Conservation (phyloP, 2,329 filamentous ascomycete genomes). For the Calonectria pseudoreteaudii region DNA sequence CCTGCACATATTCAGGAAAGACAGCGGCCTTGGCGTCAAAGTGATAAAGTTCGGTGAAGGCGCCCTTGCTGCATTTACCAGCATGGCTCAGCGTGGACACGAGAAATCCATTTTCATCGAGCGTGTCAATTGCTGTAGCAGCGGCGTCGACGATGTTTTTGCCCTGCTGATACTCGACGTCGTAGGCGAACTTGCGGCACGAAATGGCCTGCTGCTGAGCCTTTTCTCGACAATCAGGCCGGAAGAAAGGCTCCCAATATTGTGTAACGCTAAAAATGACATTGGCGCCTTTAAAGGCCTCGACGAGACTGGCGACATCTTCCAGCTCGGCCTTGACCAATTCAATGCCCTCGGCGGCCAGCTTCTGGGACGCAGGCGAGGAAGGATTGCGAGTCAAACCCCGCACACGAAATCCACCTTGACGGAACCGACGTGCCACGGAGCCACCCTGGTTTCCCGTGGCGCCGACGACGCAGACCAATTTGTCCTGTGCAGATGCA, state of each 20-base stretch:
- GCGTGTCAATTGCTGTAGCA: slow-evolving; percentile 50
- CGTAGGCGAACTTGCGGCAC: slow-evolving; percentile 58
- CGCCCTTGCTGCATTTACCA: slow-evolving; percentile 57
- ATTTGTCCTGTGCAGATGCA: slow-evolving; percentile 40
- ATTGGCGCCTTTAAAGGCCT: slow-evolving; percentile 58
- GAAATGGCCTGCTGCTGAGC: slow-evolving; percentile 53
- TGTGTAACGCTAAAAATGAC: slow-evolving; percentile 67
- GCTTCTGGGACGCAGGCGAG: slow-evolving; percentile 53
- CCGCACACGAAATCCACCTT: slow-evolving; percentile 57
- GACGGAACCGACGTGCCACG: slow-evolving; percentile 60
- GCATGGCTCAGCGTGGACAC: slow-evolving; percentile 65
- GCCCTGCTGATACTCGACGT: slow-evolving; percentile 57
- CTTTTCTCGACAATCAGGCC: slow-evolving; percentile 54
- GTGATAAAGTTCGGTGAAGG: slow-evolving; percentile 62
- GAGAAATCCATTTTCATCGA: slow-evolving; percentile 62
- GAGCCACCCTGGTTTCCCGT: slow-evolving; percentile 66
- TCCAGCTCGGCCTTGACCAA: slow-evolving; percentile 58
- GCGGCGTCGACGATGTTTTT: slow-evolving; percentile 66
- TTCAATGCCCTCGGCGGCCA: slow-evolving; percentile 57
- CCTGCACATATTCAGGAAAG: slow-evolving; percentile 58
- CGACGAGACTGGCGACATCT: slow-evolving; percentile 52
- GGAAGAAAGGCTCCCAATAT: slow-evolving; percentile 65
- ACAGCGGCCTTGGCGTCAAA: slow-evolving; percentile 65
- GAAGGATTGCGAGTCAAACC: slow-evolving; percentile 59
- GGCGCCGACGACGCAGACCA: slow-evolving; percentile 60